A percentile compares a stretch with the other conserved stretches of the same genome.
Evolutionary conservation across 306 rosid genomes (phyloP).

Genomic region (Calophaca sinica): DNA sequence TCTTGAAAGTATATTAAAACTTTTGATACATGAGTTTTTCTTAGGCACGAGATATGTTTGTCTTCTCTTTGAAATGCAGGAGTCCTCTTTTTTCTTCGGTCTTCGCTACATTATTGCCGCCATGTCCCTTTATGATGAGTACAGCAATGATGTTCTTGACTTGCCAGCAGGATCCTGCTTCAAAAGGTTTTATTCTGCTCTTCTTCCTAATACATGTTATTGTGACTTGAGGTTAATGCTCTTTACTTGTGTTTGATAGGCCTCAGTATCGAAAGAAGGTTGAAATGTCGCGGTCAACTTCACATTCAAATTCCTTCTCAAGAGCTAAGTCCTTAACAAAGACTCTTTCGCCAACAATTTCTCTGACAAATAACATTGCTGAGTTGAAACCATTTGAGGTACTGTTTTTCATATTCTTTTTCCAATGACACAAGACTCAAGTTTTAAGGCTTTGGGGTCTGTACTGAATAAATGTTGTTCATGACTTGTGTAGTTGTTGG

Average conservation of each 20-base stretch:
- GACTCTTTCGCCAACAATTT: constrained; percentile 54
- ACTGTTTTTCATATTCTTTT: background rate
- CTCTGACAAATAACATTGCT: constrained; percentile 58
- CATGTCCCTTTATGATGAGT: constrained; percentile 84
- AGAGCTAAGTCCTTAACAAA: constrained; percentile 52
- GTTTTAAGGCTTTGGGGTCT: too few species aligned
- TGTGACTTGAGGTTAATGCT: constrained; percentile 10
- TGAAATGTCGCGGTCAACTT: constrained; percentile 10
- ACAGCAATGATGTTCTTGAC: constrained; percentile 86
- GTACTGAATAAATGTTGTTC: constrained; percentile 37
- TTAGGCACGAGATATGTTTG: constrained; percentile 17
- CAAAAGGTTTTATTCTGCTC: constrained; percentile 73
- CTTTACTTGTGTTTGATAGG: constrained; percentile 47
- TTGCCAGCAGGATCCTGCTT: constrained; percentile 88
- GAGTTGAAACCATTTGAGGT: constrained; percentile 91
- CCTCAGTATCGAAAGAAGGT: constrained; percentile 60
- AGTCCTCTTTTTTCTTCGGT: constrained; percentile 76
- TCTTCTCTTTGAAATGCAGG: constrained; percentile 63
- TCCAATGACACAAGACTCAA: too few species aligned
- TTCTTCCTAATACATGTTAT: background rate
- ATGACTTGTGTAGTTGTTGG: constrained; percentile 63
- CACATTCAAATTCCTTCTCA: constrained; percentile 57
- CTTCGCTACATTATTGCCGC: constrained; percentile 73
- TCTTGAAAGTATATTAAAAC: constrained; percentile 9
- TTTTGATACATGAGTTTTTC: constrained; percentile 2